phyloP scores from a whole-genome alignment of 768 basidiomycete genomes.

The Naematelia aurantialba region DNA sequence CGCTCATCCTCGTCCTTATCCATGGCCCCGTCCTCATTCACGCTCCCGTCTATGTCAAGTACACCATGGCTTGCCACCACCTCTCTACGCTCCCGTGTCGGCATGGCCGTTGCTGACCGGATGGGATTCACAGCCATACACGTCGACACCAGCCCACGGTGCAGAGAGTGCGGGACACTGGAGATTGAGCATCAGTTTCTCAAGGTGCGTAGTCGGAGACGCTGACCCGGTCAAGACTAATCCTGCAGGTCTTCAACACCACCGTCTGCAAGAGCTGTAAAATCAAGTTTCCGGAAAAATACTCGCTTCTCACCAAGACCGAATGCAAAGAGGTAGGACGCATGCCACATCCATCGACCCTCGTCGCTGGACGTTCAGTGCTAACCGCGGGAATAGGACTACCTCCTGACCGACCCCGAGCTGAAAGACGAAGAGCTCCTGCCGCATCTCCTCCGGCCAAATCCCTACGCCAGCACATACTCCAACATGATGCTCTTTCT shows the following conservation, averaged over 20 bases:
- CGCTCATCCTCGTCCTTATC: too few species aligned
- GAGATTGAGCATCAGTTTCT: slow-evolving; percentile 80
- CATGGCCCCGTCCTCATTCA: too few species aligned
- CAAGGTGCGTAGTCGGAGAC: slow-evolving; percentile 53
- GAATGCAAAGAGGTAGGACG: slow-evolving; percentile 84
- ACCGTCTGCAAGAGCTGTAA: slow-evolving; percentile 86
- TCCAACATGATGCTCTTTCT: slow-evolving; percentile 99
- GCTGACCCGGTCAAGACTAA: background rate
- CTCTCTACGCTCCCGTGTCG: background rate
- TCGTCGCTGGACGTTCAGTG: background rate
- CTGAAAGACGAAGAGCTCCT: slow-evolving; percentile 84
- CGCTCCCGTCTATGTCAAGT: too few species aligned
- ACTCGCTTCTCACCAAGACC: slow-evolving; percentile 92
- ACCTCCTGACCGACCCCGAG: slow-evolving; percentile 90
- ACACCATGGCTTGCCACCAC: too few species aligned
- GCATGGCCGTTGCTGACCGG: too few species aligned
- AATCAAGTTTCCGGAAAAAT: slow-evolving; percentile 83
- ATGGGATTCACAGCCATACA: slow-evolving; percentile 83
- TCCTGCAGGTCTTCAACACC: slow-evolving; percentile 64
- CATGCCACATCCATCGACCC: background rate
- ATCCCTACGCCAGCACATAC: slow-evolving; percentile 90
- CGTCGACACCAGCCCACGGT: slow-evolving; percentile 72
- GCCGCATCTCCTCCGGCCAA: slow-evolving; percentile 88
- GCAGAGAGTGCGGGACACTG: slow-evolving; percentile 76
- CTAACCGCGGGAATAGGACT: slow-evolving; percentile 60